A percentile compares a stretch with the other conserved stretches of the same genome.
Conservation (phyloP, 306 rosid species). For the Gastrolobium bilobum region DNA sequence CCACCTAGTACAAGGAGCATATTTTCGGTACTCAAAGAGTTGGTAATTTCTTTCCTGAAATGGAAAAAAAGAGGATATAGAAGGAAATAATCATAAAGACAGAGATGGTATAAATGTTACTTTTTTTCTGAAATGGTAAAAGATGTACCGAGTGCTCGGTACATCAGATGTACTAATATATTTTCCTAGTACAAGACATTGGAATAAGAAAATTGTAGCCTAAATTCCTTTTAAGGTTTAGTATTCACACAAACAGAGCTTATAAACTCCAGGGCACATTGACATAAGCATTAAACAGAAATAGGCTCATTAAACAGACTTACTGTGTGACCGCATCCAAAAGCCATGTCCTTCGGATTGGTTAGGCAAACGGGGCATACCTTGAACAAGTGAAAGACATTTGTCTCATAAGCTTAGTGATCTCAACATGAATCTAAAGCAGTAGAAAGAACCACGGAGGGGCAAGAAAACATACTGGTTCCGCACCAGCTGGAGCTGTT, state of each 20-base stretch:
- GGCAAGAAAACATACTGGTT: conserved; percentile 62
- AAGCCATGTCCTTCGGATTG: conserved; percentile 97
- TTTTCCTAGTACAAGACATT: neutral
- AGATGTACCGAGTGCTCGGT: too few relatives aligned
- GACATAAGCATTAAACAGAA: conserved; percentile 12
- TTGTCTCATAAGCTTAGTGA: conserved; percentile 39
- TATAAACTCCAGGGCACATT: conserved; percentile 4
- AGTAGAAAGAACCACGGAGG: conserved; percentile 20
- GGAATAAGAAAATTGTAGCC: neutral
- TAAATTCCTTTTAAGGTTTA: neutral
- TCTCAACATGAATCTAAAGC: conserved; percentile 36
- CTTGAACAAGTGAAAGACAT: conserved; percentile 55
- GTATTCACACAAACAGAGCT: conserved; percentile 10
- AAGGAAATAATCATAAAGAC: too few relatives aligned
- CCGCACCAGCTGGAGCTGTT: conserved; percentile 59
- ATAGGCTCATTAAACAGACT: conserved; percentile 48
- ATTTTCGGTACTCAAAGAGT: too few relatives aligned
- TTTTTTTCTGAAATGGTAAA: too few relatives aligned
- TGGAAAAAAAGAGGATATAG: too few relatives aligned
- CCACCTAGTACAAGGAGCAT: neutral
- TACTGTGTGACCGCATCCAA: conserved; percentile 96
- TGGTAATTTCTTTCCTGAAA: too few relatives aligned
- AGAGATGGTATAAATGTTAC: too few relatives aligned
- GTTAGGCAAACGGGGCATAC: conserved; percentile 91
- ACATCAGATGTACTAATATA: too few relatives aligned